phyloP scores from a whole-genome alignment of 805 yeast species.

The Metschnikowia borealis region DNA sequence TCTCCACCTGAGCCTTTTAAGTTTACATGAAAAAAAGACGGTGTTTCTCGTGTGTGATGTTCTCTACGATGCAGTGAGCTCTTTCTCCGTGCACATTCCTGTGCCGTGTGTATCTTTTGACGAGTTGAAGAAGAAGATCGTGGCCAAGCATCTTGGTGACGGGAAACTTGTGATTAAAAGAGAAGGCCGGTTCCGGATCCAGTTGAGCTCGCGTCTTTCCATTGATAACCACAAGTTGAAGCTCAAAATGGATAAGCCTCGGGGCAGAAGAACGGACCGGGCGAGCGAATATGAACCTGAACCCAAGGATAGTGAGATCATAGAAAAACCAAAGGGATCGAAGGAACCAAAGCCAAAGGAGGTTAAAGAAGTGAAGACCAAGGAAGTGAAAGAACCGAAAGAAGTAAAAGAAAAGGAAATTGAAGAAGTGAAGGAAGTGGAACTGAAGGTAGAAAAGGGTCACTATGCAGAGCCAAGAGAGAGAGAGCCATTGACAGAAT shows the following conservation, averaged over 20 bases:
- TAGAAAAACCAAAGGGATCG: no score
- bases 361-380: no score
- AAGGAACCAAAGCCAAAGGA: no score
- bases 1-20: slow-evolving; percentile 56
- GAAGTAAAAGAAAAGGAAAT: no score
- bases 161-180: slow-evolving; percentile 58
- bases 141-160: slow-evolving; percentile 50
- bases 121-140: slow-evolving; percentile 51
- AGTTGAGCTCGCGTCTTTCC: slow-evolving; percentile 23
- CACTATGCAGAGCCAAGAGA: no score
- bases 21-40: slow-evolving; percentile 56
- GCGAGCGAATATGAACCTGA: no score
- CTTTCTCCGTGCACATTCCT: slow-evolving; percentile 57
- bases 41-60: slow-evolving; percentile 65
- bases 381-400: no score
- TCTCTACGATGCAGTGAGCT: slow-evolving; percentile 57
- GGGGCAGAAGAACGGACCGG: background rate
- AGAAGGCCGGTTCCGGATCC: slow-evolving; percentile 55
- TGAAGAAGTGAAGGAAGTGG: no score
- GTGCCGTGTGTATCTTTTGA: slow-evolving; percentile 55
- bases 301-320: no score
- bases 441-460: no score
- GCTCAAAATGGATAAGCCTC: background rate
- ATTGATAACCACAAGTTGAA: background rate
- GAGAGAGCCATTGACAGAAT: no score